phyloP scores from a whole-genome alignment of 768 basidiomycete species.

The Lactifluus pinguis region DNA sequence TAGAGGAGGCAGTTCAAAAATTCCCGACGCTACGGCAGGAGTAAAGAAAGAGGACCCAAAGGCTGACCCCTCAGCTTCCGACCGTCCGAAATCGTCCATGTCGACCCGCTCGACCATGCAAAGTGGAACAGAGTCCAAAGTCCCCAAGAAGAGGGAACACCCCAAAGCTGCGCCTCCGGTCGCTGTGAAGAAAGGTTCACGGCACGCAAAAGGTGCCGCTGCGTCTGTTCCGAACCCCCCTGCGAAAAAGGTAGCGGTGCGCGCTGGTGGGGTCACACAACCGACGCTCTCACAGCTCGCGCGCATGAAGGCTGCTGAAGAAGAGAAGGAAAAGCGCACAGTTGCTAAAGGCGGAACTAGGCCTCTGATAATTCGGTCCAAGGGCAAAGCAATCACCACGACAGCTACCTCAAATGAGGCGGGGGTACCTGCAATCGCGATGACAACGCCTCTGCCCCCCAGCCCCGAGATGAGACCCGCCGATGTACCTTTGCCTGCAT shows the following conservation, averaged over 20 bases:
- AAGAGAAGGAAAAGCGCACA: constrained; percentile 11
- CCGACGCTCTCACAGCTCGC: constrained; percentile 20
- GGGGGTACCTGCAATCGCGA: background rate
- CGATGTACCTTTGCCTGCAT: constrained; percentile 12
- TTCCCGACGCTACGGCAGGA: background rate
- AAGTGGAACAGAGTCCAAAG: background rate
- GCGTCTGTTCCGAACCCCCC: background rate
- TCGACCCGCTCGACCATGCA: background rate
- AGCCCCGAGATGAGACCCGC: constrained; percentile 9
- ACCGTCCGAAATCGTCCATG: background rate
- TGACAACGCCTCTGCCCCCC: background rate
- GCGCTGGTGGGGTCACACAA: constrained; percentile 16
- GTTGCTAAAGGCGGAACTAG: constrained; percentile 7
- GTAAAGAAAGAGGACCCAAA: background rate
- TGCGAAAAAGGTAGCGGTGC: constrained; percentile 9
- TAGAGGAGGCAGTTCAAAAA: background rate
- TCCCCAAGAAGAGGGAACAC: background rate
- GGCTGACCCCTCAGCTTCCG: background rate
- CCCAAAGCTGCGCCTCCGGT: background rate
- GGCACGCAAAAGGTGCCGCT: background rate
- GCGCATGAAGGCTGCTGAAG: constrained; percentile 16
- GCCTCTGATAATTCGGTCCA: background rate
- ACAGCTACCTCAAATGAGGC: background rate
- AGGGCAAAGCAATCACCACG: background rate
- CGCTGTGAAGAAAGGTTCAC: background rate